These are phyloP conservation scores for Colletotrichum sublineola DNA, from an alignment of 2,329 filamentous ascomycete genomes.

Conservation along the genomic window DNA sequence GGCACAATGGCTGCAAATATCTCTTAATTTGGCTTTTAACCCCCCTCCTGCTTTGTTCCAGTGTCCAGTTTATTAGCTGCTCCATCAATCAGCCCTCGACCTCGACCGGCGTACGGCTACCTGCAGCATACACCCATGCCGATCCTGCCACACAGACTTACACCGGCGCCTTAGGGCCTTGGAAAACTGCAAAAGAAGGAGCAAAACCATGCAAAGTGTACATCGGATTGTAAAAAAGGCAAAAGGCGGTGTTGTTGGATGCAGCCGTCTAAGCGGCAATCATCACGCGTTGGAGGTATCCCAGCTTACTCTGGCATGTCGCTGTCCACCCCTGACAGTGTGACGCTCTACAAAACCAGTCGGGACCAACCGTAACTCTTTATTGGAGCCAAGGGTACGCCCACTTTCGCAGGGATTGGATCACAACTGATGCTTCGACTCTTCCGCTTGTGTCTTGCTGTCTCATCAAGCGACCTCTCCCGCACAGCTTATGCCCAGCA, in stretches of 20 bases:
- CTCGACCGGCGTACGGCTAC: conserved; percentile 32
- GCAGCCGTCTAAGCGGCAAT: background rate
- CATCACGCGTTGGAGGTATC: background rate
- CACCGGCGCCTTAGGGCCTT: conserved; percentile 31
- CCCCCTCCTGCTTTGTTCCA: background rate
- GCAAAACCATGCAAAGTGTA: conserved; percentile 7
- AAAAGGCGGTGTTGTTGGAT: conserved; percentile 28
- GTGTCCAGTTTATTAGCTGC: conserved; percentile 12
- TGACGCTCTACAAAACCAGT: conserved; percentile 1
- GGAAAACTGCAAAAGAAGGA: conserved; percentile 21
- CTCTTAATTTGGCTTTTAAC: background rate
- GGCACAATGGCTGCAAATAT: conserved; percentile 1
- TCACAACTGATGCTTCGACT: conserved; percentile 3
- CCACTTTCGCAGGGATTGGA: background rate
- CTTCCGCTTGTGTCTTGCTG: conserved; percentile 6
- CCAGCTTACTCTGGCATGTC: background rate
- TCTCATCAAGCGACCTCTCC: conserved; percentile 29
- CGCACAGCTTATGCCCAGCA: background rate
- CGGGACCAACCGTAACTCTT: conserved; percentile 6
- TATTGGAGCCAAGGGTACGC: background rate
- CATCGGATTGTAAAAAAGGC: conserved; percentile 1
- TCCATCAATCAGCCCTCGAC: conserved; percentile 27
- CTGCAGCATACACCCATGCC: conserved; percentile 26
- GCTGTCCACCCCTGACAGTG: conserved; percentile 21
- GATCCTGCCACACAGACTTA: conserved; percentile 31